Evolutionary conservation across 139 green algal genomes (phyloP).

Genomic region (Deuterostichococcus epilithicus): DNA sequence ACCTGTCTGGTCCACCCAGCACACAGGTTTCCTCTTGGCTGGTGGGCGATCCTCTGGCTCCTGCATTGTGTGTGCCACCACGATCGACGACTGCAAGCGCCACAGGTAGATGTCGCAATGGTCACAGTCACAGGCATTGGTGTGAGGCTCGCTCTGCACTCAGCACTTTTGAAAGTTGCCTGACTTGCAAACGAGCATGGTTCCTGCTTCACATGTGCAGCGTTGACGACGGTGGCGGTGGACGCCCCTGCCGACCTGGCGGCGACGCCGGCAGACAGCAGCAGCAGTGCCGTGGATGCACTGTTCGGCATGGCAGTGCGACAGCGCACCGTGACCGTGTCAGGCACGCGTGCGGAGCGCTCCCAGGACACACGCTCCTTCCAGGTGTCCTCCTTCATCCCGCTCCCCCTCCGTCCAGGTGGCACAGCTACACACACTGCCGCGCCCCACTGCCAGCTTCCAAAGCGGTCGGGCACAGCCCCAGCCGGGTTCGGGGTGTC

Average conservation of each 20-base stretch:
- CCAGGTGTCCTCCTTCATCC: conserved; percentile 22
- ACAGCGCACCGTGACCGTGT: conserved; percentile 44
- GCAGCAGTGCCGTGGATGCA: conserved; percentile 6
- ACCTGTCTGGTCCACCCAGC: too few species aligned
- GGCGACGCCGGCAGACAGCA: not conserved
- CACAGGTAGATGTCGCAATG: too few species aligned
- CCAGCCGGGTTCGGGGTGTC: too few species aligned
- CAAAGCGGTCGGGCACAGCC: too few species aligned
- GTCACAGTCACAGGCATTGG: too few species aligned
- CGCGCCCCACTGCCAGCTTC: too few species aligned
- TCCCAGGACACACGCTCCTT: conserved; percentile 28
- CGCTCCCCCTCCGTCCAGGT: too few species aligned
- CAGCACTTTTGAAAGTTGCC: too few species aligned
- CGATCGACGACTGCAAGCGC: not conserved
- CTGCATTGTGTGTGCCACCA: not conserved
- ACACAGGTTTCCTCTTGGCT: too few species aligned
- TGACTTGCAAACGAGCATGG: not conserved
- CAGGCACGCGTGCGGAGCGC: conserved; percentile 10
- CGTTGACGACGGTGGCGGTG: not conserved
- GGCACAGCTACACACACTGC: too few species aligned
- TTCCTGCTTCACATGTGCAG: not conserved
- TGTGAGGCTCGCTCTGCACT: too few species aligned
- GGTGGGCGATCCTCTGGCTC: too few species aligned
- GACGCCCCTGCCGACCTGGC: not conserved
- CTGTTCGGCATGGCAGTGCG: conserved; percentile 45